phyloP scores from a whole-genome alignment of 1,284 basidiomycete species.

The Caloboletus firmus region DNA sequence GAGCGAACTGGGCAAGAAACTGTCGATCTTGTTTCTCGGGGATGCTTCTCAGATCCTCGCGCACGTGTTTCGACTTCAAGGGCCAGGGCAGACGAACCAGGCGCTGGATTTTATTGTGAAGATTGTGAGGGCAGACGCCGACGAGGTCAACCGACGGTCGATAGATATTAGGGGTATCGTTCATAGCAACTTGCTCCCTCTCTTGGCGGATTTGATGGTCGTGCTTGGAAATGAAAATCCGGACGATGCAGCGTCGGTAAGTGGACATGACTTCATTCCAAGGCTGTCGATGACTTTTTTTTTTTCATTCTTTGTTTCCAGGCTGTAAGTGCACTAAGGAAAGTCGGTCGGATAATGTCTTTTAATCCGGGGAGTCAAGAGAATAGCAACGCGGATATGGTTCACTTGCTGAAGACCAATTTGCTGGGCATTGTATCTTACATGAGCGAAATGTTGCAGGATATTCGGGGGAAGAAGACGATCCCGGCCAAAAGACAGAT shows the following conservation, averaged over 20 bases:
- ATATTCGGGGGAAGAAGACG: constrained; percentile 72
- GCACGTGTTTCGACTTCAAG: constrained; percentile 65
- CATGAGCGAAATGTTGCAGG: constrained; percentile 82
- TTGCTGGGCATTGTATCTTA: constrained; percentile 82
- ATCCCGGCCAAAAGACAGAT: constrained; percentile 69
- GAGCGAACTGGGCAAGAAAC: constrained; percentile 44
- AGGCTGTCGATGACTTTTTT: constrained; percentile 1
- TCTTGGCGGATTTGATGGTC: constrained; percentile 76
- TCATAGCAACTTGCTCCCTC: constrained; percentile 61
- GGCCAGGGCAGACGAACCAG: constrained; percentile 50
- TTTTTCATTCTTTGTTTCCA: constrained; percentile 26
- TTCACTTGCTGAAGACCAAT: constrained; percentile 65
- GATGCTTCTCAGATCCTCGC: constrained; percentile 69
- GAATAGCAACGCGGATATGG: constrained; percentile 42
- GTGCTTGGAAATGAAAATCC: constrained; percentile 67
- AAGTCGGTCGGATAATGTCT: constrained; percentile 48
- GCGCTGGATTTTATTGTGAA: constrained; percentile 64
- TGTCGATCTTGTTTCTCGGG: constrained; percentile 61
- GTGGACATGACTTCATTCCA: constrained; percentile 13
- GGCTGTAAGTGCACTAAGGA: constrained; percentile 64
- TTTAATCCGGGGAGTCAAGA: constrained; percentile 22
- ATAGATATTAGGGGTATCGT: constrained; percentile 58
- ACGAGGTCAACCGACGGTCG: constrained; percentile 26
- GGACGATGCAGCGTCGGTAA: constrained; percentile 46
- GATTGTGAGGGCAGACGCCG: constrained; percentile 28